Base-by-base conservation (phyloP, 2,329 filamentous ascomycete species). In the Grosmannia huntii region DNA sequence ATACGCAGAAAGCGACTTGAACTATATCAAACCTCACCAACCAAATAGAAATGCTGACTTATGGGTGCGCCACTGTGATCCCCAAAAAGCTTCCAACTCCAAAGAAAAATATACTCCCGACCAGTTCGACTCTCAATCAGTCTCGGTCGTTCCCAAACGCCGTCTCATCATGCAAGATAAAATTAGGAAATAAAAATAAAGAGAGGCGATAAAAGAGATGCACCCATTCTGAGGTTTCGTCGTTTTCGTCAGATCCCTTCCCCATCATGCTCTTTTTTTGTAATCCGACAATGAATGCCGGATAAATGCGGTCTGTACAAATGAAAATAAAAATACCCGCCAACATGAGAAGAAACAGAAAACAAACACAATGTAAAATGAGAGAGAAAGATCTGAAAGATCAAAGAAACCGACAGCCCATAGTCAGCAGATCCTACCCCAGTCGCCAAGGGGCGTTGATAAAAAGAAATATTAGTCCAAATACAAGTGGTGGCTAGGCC, bases 1-100 rank as follows among this genome's bases (percentile, higher is more conserved):
- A 55, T 83, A 83, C 80, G 71, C 80, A 83, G 79, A 83, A 79
- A 83, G 80, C 80, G 79, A 81, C 79, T 76, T 79, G 72, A 73
- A 70, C 69, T 65, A 66, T 63, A 66, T 70, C 69, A 64, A 61
- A 53, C 50, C 59, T 53, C 57, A 55, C 27, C 59, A 31, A 59
- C 53, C 59, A 62, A 58, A 57, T 46, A 59, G 61, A 61, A 57
- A 59, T 62, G 63, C 63, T 64, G 64, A 65, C 60, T 61, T 58
- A 31, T 36, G 53, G 49, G 46, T 28, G 31, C 57, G 53, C 62
- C 57, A 53, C 66, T 55, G 55, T 44, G 56, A 41, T 48, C 57
- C 36, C 41, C 53, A 55, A 56, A 56, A 57, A 66, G 14, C 21
- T 50, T 36, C 28, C 48, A 56, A 50, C 23, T 33, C 28, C 7